Evolutionary conservation across 2,329 filamentous ascomycete genomes (phyloP).

Genomic region (Nemania diffusa): DNA sequence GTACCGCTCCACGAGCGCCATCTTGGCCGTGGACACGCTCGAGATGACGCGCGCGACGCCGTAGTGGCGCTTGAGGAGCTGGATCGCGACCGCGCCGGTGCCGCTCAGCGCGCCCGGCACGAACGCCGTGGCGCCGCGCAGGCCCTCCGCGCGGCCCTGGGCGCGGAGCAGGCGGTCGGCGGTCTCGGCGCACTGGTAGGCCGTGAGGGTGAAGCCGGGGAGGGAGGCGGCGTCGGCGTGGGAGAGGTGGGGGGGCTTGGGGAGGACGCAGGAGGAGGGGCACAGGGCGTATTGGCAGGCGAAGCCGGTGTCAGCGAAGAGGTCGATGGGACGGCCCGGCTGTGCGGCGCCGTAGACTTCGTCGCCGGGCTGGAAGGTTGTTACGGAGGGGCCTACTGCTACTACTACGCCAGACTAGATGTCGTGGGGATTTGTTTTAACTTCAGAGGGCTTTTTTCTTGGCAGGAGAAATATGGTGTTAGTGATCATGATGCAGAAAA

Average conservation of each 20-base stretch:
- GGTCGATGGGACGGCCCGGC: constrained; percentile 52
- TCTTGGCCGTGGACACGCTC: constrained; percentile 63
- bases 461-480: too few species aligned
- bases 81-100: constrained; percentile 58
- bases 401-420: constrained; percentile 47
- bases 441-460: too few species aligned
- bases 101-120: constrained; percentile 62
- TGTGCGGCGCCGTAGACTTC: constrained; percentile 54
- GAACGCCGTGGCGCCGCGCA: constrained; percentile 63
- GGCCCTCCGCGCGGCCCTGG: constrained; percentile 45
- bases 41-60: constrained; percentile 59
- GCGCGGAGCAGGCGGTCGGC: constrained; percentile 53
- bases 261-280: constrained; percentile 50
- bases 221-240: constrained; percentile 54
- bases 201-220: constrained; percentile 52
- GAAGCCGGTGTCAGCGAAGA: constrained; percentile 47
- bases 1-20: constrained; percentile 55
- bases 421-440: neutral
- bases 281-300: constrained; percentile 55
- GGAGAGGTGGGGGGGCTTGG: constrained; percentile 45
- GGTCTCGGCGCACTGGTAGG: constrained; percentile 56
- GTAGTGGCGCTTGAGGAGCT: constrained; percentile 63
- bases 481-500: neutral
- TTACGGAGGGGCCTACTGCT: constrained; percentile 46
- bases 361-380: constrained; percentile 48